Evolutionary conservation across 176 grass and related monocot genomes (phyloP), one percentile per base, ranked within the genome.

Genomic region (Triticum dicoccoides): DNA sequence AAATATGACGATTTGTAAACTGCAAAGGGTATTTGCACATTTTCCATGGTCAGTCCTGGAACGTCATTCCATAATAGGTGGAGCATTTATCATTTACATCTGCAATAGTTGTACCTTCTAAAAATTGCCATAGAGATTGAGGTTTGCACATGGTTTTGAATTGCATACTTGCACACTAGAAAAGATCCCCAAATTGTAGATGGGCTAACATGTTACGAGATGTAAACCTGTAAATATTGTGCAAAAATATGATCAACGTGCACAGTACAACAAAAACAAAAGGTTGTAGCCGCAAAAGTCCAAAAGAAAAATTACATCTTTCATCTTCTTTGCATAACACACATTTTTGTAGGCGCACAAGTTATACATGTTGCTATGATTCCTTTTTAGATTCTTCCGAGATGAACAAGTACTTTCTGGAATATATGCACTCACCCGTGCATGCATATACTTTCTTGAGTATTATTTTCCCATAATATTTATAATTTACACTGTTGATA

Each of bases 31-130:
- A 34, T 74, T 80, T 25, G 32, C 73, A 32, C 61, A 32, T 17
- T 89, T 83, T 85, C 38, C 44, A 85, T 84, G 32, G 23, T 61
- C 49, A 69, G 17, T 77, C 47, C n/a, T 61, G 11, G 30, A 58
- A 75, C 27, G 42, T 62, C 80, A 45, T 80, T 77, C 33, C 49
- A 81, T 80, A 59, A 90, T 65, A 80, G 29, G 29, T 34, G 64
- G 49, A 51, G 56, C 41, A 79, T 67, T 76, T 85, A 25, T 30
- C 44, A 17, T 56, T 69, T 73, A 25, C 15, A 74, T 75, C 8
- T 83, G 21, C 56, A 47, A 83, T 39, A 79, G 80, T 67, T 76
- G 35, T 80, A 34, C 5, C 11, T 64, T 82, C 65, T 76, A 39
- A 30, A 77, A 76, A 61, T 56, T 85, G 3, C 56, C 45, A 65